A percentile compares a stretch with the other conserved stretches of the same genome.
These are phyloP conservation scores for Triadica sebifera DNA, from an alignment of 345 rosid species.

Conservation along the genomic window DNA sequence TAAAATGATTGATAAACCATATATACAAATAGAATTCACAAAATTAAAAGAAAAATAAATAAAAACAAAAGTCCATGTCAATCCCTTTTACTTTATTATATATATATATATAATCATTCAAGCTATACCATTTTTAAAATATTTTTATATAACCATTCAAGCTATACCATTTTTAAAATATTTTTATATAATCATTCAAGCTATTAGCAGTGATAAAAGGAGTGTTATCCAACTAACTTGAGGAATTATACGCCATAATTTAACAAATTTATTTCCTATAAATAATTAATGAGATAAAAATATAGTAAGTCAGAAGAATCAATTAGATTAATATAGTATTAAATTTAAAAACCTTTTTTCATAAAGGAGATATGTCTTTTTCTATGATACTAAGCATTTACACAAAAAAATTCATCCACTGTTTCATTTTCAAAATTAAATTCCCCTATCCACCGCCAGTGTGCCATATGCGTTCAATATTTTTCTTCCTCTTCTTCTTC, in stretches of 20 bases:
- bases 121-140: too few relatives aligned
- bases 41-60: not conserved
- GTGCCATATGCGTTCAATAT: not conserved
- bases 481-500: not conserved
- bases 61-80: not conserved
- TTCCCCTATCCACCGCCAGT: conserved; percentile 12
- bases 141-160: too few relatives aligned
- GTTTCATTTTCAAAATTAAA: conserved; percentile 15
- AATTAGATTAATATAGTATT: too few relatives aligned
- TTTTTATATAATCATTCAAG: not conserved
- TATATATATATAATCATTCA: too few relatives aligned
- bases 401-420: not conserved
- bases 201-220: not conserved
- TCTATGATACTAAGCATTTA: conserved; percentile 20
- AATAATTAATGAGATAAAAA: not conserved
- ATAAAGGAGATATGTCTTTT: conserved; percentile 17
- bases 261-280: not conserved
- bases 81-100: not conserved
- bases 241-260: not conserved
- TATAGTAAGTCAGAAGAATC: not conserved
- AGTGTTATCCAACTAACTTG: not conserved
- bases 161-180: too few relatives aligned
- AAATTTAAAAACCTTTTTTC: too few relatives aligned
- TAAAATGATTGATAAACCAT: not conserved
- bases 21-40: not conserved